Conservation (phyloP, 257 asterid species). For the Gentiana straminea region DNA sequence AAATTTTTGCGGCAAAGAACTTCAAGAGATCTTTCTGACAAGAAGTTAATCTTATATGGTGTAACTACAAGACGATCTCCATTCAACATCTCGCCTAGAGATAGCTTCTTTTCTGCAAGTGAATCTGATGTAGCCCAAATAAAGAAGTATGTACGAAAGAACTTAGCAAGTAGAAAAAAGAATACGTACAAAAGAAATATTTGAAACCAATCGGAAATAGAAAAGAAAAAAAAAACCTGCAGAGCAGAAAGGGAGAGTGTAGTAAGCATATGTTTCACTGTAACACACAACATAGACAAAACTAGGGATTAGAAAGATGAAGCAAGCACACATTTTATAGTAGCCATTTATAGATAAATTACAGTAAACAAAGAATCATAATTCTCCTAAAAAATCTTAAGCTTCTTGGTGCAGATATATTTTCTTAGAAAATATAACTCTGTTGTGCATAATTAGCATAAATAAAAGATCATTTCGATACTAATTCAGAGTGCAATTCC, state of each 20-base stretch:
- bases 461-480: no score
- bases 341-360: not conserved
- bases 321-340: not conserved
- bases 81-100: conserved; percentile 9
- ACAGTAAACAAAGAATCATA: no score
- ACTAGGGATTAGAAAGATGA: conserved; percentile 3
- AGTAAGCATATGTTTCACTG: conserved; percentile 20
- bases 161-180: not conserved
- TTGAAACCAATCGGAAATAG: not conserved
- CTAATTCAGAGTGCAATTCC: no score
- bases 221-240: conserved; percentile 18
- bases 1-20: conserved; percentile 11
- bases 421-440: no score
- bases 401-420: no score
- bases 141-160: not conserved
- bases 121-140: conserved; percentile 6
- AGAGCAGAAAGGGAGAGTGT: conserved; percentile 18
- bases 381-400: no score
- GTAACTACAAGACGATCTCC: conserved; percentile 17
- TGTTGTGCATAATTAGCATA: no score
- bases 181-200: not conserved
- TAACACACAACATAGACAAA: not conserved
- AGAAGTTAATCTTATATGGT: conserved; percentile 14
- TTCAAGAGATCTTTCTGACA: conserved; percentile 5
- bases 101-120: conserved; percentile 12